Percentiles rank a stretch among this genome's conserved stretches.
Evolutionary conservation across 345 rosid genomes (phyloP).

Genomic region (Euphorbia pulcherrima): DNA sequence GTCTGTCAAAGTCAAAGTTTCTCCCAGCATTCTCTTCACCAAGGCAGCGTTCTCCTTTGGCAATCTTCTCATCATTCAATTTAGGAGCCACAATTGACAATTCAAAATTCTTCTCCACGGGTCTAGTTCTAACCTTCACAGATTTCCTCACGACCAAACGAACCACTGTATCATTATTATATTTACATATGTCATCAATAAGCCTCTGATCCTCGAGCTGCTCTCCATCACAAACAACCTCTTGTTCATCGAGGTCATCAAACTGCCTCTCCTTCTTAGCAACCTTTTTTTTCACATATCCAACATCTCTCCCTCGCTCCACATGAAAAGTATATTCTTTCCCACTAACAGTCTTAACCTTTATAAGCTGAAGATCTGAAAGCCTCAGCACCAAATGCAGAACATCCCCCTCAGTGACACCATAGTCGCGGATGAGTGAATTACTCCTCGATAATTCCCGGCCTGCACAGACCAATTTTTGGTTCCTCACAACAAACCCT

Average conservation of each 20-base stretch:
- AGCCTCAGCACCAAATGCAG: constrained; percentile 74
- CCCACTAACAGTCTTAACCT: constrained; percentile 51
- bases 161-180: constrained; percentile 46
- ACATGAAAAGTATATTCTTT: constrained; percentile 55
- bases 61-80: constrained; percentile 17
- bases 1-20: constrained; percentile 15
- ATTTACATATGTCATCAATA: constrained; percentile 49
- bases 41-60: constrained; percentile 21
- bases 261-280: constrained; percentile 44
- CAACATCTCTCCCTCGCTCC: constrained; percentile 57
- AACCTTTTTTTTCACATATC: constrained; percentile 63
- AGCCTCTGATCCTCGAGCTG: constrained; percentile 58
- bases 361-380: constrained; percentile 61
- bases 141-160: constrained; percentile 57
- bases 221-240: constrained; percentile 63
- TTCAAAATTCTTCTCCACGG: constrained; percentile 60
- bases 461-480: constrained; percentile 67
- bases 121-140: constrained; percentile 55
- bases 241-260: constrained; percentile 55
- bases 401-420: constrained; percentile 61
- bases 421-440: constrained; percentile 66
- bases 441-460: constrained; percentile 60
- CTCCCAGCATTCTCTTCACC: constrained; percentile 20
- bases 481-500: constrained; percentile 68
- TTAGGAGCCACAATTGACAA: constrained; percentile 53